Base-by-base conservation (phyloP, 2,329 filamentous ascomycete species). In the Fusarium illudens region DNA sequence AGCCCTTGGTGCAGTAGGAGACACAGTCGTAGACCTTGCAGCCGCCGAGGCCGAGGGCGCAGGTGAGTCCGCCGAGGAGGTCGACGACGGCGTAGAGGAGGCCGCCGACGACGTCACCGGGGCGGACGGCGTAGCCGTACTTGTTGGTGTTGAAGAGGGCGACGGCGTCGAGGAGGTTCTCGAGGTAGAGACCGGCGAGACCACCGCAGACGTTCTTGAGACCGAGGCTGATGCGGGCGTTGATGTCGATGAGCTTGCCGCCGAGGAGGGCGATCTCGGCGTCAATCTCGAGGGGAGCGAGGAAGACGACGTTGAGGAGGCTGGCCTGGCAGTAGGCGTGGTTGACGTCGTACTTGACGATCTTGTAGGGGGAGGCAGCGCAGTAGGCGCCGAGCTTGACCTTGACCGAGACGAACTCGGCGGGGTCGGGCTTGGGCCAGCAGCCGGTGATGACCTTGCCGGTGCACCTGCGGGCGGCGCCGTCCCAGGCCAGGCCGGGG, bases 401-500 rank as follows among this genome's bases (percentile, higher is more conserved):
- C 57, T 71, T 62, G 54, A 73, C 72, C 10, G 59, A 37, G 63
- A 60, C 55, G 52, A 75, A 76, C 60, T 68, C 62, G n/a, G 60
- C 60, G 63, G 69, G 52, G 7, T 71, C 55, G 13, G 78, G 75
- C 73, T 75, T 65, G 33, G 78, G 76, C 78, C 78, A 80, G 62
- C 75, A 72, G 54, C 78, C 78, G 2, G 30, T 63, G 37, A 74
- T 62, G 48, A 56, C 44, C 17, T 55, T 54, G 48, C 78, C 78
- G 22, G 62, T 39, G 62, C 78, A 80, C 57, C 64, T 69, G 52
- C 64, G 54, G 44, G 70, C 60, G 20, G 25, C 44, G 49, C 56
- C 63, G 42, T 84, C 79, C 63, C 78, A 79, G 57, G 76, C 73
- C 73, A 80, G 77, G 60, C 81, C 82, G 13, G 80, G 77, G 13